Evolutionary conservation across 306 rosid genomes (phyloP).

Genomic region (Acmispon strigosus): DNA sequence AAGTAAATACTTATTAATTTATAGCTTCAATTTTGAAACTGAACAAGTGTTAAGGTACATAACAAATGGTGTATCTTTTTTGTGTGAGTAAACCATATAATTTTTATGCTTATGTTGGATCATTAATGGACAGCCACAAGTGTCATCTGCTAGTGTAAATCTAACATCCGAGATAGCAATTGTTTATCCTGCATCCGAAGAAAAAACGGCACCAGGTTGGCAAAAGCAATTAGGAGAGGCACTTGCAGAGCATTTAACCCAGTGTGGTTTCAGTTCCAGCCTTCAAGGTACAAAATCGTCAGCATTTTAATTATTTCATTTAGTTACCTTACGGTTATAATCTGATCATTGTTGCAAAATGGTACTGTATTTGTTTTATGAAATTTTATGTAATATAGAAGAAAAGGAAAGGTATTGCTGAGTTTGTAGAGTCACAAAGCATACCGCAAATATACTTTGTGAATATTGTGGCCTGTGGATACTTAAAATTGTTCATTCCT

Average conservation of each 20-base stretch:
- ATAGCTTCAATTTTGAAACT: too few species aligned
- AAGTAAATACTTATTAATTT: too few species aligned
- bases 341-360: neutral
- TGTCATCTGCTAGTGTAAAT: slow-evolving; percentile 81
- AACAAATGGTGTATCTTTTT: too few species aligned
- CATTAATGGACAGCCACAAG: slow-evolving; percentile 60
- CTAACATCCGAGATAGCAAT: slow-evolving; percentile 69
- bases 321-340: neutral
- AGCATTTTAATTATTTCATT: neutral
- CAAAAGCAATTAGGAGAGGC: slow-evolving; percentile 59
- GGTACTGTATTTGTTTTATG: neutral
- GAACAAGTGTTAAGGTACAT: too few species aligned
- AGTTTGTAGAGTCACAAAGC: neutral
- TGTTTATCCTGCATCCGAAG: slow-evolving; percentile 58
- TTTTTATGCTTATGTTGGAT: neutral
- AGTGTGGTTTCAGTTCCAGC: slow-evolving; percentile 70
- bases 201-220: slow-evolving; percentile 50
- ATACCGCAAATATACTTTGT: neutral
- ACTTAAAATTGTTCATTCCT: neutral
- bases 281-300: slow-evolving; percentile 44
- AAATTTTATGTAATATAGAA: neutral
- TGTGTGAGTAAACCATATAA: too few species aligned
- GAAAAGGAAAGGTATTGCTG: neutral
- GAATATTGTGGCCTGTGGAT: neutral
- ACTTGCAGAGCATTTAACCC: slow-evolving; percentile 82